Percentiles rank a stretch among this genome's conserved stretches.
phyloP scores from a whole-genome alignment of 1,284 basidiomycete species.

The Moesziomyces aphidis region DNA sequence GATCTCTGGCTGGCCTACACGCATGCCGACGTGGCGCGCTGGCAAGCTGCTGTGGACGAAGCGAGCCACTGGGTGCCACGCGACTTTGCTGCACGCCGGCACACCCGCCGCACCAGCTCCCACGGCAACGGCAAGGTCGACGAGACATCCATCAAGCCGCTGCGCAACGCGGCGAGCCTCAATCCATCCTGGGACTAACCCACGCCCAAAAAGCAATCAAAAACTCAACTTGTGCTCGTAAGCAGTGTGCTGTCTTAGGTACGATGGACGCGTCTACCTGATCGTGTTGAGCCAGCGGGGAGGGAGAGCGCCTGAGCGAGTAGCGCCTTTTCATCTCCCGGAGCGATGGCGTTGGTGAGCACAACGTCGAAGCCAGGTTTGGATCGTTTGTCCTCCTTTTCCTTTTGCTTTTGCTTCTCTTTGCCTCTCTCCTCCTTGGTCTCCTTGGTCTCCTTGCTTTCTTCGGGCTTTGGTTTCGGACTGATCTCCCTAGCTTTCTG shows the following conservation, averaged over 20 bases:
- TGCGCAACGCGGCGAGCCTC: conserved; percentile 22
- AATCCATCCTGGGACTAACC: conserved; percentile 34
- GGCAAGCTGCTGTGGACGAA: conserved; percentile 37
- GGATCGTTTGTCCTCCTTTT: conserved; percentile 1
- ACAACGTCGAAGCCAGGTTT: conserved; percentile 44
- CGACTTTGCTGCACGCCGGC: conserved; percentile 17
- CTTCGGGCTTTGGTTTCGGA: background rate
- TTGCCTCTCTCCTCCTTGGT: background rate
- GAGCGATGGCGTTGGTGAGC: conserved; percentile 42
- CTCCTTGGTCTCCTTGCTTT: background rate
- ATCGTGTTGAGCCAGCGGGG: conserved; percentile 42
- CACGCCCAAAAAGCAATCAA: background rate
- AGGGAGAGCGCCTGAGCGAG: conserved; percentile 40
- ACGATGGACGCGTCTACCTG: conserved; percentile 33
- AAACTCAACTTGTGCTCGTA: background rate
- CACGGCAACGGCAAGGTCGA: background rate
- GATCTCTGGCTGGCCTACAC: conserved; percentile 46
- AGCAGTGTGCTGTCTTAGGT: conserved; percentile 3
- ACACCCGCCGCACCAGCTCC: conserved; percentile 1
- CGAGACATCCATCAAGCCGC: conserved; percentile 6
- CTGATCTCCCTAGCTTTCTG: background rate
- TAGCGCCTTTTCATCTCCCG: conserved; percentile 50
- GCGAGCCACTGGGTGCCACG: conserved; percentile 39
- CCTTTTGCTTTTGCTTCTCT: background rate
- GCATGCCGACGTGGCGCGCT: conserved; percentile 17